Conservation (phyloP, 306 rosid genomes). For the Glycyrrhiza uralensis region DNA sequence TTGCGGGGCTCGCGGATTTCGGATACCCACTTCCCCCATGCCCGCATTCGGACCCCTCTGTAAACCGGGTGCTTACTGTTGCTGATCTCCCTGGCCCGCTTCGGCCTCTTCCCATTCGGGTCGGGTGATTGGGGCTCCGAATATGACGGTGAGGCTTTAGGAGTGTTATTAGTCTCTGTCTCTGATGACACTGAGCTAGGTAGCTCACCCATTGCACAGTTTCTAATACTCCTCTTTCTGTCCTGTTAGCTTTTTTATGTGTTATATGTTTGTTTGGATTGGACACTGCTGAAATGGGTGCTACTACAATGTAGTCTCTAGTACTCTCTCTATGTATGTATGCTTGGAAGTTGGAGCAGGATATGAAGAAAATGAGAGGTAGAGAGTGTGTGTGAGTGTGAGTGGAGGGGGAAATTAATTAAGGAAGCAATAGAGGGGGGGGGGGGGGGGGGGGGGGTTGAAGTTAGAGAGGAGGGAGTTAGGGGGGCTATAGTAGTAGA, state of each 20-base stretch:
- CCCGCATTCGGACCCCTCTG: conserved; percentile 93
- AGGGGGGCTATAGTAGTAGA: background rate
- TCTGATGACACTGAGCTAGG: conserved; percentile 33
- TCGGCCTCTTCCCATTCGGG: conserved; percentile 34
- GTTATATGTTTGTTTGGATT: background rate
- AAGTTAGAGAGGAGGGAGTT: background rate
- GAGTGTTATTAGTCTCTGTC: background rate
- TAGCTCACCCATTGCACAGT: conserved; percentile 45
- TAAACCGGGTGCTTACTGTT: conserved; percentile 69
- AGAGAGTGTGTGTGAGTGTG: background rate
- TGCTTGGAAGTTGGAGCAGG: background rate
- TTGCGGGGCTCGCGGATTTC: conserved; percentile 97
- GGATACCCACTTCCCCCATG: conserved; percentile 99
- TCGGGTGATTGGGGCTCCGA: background rate
- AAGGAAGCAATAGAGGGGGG: no score
- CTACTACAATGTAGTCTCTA: no score
- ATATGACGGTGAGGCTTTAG: background rate
- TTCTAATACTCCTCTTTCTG: background rate
- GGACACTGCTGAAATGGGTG: no score
- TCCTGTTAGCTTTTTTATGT: no score
- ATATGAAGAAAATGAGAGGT: background rate
- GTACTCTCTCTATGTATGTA: no score
- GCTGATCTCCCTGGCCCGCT: conserved; percentile 44
- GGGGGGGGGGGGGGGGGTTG: background rate
- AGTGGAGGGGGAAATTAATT: background rate